Conservation (phyloP, 306 rosid species). For the Urtica urens region DNA sequence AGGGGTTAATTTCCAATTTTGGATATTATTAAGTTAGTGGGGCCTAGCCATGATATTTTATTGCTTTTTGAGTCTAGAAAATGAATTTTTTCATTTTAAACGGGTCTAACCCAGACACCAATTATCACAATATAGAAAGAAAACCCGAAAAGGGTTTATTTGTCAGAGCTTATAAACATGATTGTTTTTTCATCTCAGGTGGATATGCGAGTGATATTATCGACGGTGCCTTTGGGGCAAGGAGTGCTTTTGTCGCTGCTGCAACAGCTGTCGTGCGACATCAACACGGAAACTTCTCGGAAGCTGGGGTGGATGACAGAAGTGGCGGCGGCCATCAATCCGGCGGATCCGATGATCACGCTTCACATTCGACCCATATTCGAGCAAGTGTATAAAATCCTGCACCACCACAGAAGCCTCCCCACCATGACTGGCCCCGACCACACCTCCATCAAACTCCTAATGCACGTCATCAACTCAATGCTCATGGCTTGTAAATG, state of each 20-base stretch:
- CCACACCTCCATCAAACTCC: slow-evolving; percentile 49
- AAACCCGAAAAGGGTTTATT: neutral
- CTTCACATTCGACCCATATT: slow-evolving; percentile 71
- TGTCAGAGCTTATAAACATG: neutral
- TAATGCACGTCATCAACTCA: slow-evolving; percentile 88
- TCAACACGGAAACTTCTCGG: slow-evolving; percentile 45
- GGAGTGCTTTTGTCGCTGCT: slow-evolving; percentile 90
- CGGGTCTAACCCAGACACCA: too few species aligned
- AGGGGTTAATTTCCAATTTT: too few species aligned
- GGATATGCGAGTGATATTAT: slow-evolving; percentile 55
- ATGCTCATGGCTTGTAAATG: slow-evolving; percentile 84
- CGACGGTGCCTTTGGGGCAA: slow-evolving; percentile 74
- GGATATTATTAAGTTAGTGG: too few species aligned
- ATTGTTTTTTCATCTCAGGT: slow-evolving; percentile 33
- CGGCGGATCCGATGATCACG: slow-evolving; percentile 52
- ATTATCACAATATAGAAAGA: too few species aligned
- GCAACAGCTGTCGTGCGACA: slow-evolving; percentile 90
- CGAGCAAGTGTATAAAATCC: slow-evolving; percentile 87
- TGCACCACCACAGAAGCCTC: slow-evolving; percentile 77
- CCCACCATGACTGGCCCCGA: slow-evolving; percentile 44
- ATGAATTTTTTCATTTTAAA: too few species aligned
- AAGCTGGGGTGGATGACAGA: slow-evolving; percentile 86
- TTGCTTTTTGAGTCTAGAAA: too few species aligned
- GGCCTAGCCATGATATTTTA: too few species aligned
- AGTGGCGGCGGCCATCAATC: slow-evolving; percentile 55